A percentile compares a stretch with the other conserved stretches of the same genome.
These are phyloP conservation scores for Macrolepiota fuliginosa DNA, from an alignment of 768 basidiomycete species.

Conservation along the genomic window DNA sequence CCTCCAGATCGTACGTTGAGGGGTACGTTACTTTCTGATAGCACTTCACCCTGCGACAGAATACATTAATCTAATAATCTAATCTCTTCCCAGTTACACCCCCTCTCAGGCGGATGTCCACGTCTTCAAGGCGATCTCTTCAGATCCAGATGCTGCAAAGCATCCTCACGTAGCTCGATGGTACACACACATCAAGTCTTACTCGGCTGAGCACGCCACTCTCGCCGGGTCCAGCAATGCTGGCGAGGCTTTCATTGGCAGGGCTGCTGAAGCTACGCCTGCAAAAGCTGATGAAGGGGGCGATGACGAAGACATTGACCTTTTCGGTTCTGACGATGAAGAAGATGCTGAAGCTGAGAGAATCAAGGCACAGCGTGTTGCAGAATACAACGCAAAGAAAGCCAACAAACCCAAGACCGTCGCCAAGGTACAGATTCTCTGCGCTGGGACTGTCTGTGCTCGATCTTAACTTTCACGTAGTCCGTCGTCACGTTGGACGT, in stretches of 20 bases:
- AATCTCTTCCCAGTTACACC: slow-evolving; percentile 57
- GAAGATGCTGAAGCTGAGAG: slow-evolving; percentile 84
- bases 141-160: slow-evolving; percentile 59
- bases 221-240: slow-evolving; percentile 87
- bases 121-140: slow-evolving; percentile 79
- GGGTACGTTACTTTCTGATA: slow-evolving; percentile 59
- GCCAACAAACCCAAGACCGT: slow-evolving; percentile 83
- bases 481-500: slow-evolving; percentile 98
- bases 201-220: slow-evolving; percentile 69
- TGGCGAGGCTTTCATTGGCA: slow-evolving; percentile 66
- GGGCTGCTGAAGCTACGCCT: slow-evolving; percentile 41
- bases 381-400: slow-evolving; percentile 92
- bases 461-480: slow-evolving; percentile 35
- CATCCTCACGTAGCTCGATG: slow-evolving; percentile 82
- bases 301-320: slow-evolving; percentile 78
- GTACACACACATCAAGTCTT: slow-evolving; percentile 94
- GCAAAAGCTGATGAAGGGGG: slow-evolving; percentile 48
- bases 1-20: slow-evolving; percentile 85
- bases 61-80: slow-evolving; percentile 9
- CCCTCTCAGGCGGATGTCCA: slow-evolving; percentile 94
- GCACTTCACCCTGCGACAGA: neutral
- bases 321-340: slow-evolving; percentile 85
- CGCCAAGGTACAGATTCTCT: slow-evolving; percentile 65
- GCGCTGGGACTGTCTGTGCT: neutral
- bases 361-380: slow-evolving; percentile 89